Evolutionary conservation across 331 rosid genomes (phyloP), one percentile per base, ranked within the genome.

Genomic region (Arachis monticola): DNA sequence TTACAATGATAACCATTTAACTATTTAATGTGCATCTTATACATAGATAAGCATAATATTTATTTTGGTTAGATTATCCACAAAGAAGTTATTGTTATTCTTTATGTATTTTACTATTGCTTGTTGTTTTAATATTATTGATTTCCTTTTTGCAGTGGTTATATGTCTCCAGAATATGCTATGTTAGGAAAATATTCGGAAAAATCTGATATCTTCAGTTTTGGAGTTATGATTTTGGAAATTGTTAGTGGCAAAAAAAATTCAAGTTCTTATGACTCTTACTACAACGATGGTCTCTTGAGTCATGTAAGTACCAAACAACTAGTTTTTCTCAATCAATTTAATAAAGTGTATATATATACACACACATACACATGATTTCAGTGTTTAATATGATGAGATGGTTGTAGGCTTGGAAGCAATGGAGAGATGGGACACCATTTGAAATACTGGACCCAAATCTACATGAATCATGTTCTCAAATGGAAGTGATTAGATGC

Each of bases 331-430:
- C 5, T 10, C 10, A 10, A 0, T 27, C 9, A 1, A 10, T 5
- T 14, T n/a, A 17, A 14, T 10, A 13, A 44, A 10, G 22, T 50
- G 14, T n/a, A 63, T 17, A 17, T 17, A 17, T 17, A 17, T 17
- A 17, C 22, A 17, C 22, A 17, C 2, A 2, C 40, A 22, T n/a
- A 32, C 61, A 51, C 4, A 70, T 11, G 14, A 17, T 40, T 12
- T 74, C 13, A 44, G 10, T 64, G 1, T 58, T 47, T 45, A 76
- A 7, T 67, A 11, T 40, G 17, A 32, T 1, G 38, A 1, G 48
- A 14, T 13, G 31, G 12, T 13, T 69, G 77, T 62, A 84, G 85
- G 77, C 80, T 41, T 87, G 88, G 88, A 78, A 58, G 56, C 73
- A 78, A 8, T 82, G 79, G 88, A 77, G 12, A 6, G 79, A 75